Base-by-base conservation (phyloP, 179 eudicot genomes). In the Spergularia azorica region DNA sequence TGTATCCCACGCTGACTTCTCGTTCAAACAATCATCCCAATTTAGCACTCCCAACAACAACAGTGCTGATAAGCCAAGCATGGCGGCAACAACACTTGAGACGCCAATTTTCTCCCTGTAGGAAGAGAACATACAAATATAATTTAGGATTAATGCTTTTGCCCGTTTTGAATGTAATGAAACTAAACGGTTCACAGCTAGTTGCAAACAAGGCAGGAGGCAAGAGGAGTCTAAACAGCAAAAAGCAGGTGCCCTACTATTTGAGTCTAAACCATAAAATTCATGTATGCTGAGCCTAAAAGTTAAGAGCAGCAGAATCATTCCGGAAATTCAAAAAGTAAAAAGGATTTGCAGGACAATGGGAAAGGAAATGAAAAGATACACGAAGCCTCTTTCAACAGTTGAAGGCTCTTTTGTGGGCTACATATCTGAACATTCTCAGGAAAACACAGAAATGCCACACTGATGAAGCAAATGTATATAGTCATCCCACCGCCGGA, bases 1-100 rank as follows among this genome's bases (percentile, higher is more conserved):
- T 50, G 96, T 91, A 74, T 91, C 96, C 96, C 96, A 91, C 56
- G 96, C 96, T 39, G 96, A 89, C 78, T 87, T 89, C 77, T 91
- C 96, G 72, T 83, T 83, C 65, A 91, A 76, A 83, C 96, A 91
- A 43, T 91, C 96, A 13, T 87, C 88, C 96, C 96, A 91, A 43
- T 91, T 80, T 43, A 91, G 84, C 64, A 91, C 96, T 61, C 96
- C 96, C 51, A 84, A 58, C 82, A 88, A 83, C 72, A 91, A 76
- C 60, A 91, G 93, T 71, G 88, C 78, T 32, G 96, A 91, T 79
- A 91, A 77, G 61, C 89, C 93, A 54, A 91, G 90, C 96, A 91
- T 91, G 54, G 96, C 96, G 50, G 96, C 90, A 75, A 86, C 91
- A 46, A 91, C 96, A 81, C 96, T 91, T 73, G 96, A 80, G 65